phyloP scores from a whole-genome alignment of 75 land plant species.

The Sequoia sempervirens region DNA sequence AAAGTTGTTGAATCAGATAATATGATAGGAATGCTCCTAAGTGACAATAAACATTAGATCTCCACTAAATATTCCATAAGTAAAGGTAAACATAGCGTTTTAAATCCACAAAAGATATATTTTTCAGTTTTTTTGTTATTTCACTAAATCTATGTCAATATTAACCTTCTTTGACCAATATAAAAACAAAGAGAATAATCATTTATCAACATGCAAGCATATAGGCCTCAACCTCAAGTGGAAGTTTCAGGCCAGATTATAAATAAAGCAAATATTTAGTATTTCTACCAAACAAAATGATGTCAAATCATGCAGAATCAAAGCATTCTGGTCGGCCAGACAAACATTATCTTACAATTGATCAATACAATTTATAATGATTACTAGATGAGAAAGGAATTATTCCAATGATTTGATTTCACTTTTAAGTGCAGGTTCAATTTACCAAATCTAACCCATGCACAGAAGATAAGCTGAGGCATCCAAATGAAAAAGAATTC shows the following conservation, averaged over 20 bases:
- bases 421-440: not conserved
- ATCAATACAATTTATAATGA: not conserved
- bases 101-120: too few species aligned
- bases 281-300: not conserved
- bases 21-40: not conserved
- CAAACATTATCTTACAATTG: not conserved
- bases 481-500: slow-evolving; percentile 15
- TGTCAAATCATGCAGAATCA: not conserved
- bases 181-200: not conserved
- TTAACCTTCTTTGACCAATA: not conserved
- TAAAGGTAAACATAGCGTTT: not conserved
- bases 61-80: not conserved
- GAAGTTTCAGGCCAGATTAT: too few species aligned
- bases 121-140: too few species aligned
- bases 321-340: not conserved
- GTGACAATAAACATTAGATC: not conserved
- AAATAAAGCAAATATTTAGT: not conserved
- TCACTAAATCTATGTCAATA: not conserved
- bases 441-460: not conserved
- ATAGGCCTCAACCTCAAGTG: not conserved
- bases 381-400: not conserved
- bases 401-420: not conserved
- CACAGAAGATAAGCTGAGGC: not conserved
- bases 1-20: not conserved
- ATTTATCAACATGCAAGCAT: not conserved